Evolutionary conservation across 2,329 filamentous ascomycete species (phyloP), one percentile per base, ranked within the genome.

Genomic region (Onygenales sp.): DNA sequence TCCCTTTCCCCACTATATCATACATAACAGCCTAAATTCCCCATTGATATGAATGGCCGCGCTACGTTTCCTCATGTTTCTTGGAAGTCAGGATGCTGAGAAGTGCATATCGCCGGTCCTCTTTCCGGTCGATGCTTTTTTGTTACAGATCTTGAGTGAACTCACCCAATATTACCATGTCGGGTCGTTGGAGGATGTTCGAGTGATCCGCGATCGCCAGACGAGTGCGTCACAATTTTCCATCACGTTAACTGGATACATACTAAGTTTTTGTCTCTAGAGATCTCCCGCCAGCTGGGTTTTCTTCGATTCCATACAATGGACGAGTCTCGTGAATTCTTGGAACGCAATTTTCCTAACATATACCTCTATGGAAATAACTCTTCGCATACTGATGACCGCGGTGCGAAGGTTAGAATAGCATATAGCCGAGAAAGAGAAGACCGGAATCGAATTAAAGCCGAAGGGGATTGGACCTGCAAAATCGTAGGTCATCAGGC

Each of bases 381-480:
- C 36, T 57, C 66, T 32, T 45, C 59, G 33, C 59, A 69, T 32
- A 67, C 70, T 59, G 66, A 73, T 57, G 67, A 72, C 49, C 68
- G 64, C 57, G 68, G 69, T 48, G 69, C 69, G 35, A 72, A 72
- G 62, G 71, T 75, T 51, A 75, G 75, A 59, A 78, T 80, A 62
- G 74, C 75, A 42, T 80, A 73, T 62, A 78, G 77, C 57, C 73
- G 75, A 31, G 78, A 79, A 59, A 71, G 75, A 55, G 77, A 78
- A 54, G 77, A 80, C 51, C 69, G 75, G 58, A 67, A 69, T 54
- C 67, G 74, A 53, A 66, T 70, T 11, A 71, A 71, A 56, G 69
- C 71, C 14, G 77, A 80, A 51, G 75, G 76, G 45, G 79, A 82
- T 57, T 82, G 79, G 79, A 77, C 72, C 42, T 82, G 79, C 60